Percentiles rank a stretch among this genome's conserved stretches.
These are phyloP conservation scores for Blastobotrys persicus DNA, from an alignment of 1,139 yeast genomes.

Conservation along the genomic window DNA sequence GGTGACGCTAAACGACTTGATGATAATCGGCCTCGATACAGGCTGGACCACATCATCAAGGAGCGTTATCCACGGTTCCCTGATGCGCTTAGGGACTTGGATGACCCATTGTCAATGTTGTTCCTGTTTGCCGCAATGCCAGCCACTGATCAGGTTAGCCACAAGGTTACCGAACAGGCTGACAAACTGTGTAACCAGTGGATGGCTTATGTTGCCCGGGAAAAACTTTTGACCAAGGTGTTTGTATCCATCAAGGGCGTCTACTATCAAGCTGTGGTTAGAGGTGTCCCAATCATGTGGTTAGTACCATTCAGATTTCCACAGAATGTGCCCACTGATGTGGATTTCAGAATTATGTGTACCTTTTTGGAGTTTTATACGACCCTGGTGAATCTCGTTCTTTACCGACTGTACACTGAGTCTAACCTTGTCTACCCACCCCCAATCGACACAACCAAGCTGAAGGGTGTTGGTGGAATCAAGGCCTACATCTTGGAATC, in stretches of 20 bases:
- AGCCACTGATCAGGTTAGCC: slow-evolving; percentile 78
- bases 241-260: slow-evolving; percentile 97
- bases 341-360: slow-evolving; percentile 95
- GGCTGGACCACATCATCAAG: slow-evolving; percentile 84
- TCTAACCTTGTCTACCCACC: slow-evolving; percentile 91
- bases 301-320: slow-evolving; percentile 96
- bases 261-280: slow-evolving; percentile 84
- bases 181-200: slow-evolving; percentile 87
- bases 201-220: slow-evolving; percentile 90
- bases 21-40: slow-evolving; percentile 75
- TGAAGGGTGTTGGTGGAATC: slow-evolving; percentile 88
- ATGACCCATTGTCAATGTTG: slow-evolving; percentile 93
- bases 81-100: slow-evolving; percentile 90
- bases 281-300: slow-evolving; percentile 95
- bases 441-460: slow-evolving; percentile 63
- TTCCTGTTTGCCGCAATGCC: slow-evolving; percentile 94
- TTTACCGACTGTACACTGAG: slow-evolving; percentile 82
- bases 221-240: slow-evolving; percentile 77
- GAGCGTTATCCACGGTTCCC: slow-evolving; percentile 94
- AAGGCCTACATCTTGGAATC: slow-evolving; percentile 75
- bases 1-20: slow-evolving; percentile 85
- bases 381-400: slow-evolving; percentile 81
- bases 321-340: slow-evolving; percentile 88
- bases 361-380: slow-evolving; percentile 95
- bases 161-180: slow-evolving; percentile 81